Percentiles rank a stretch among this genome's conserved stretches.
phyloP scores from a whole-genome alignment of 352 stramenopile species.

The Globisporangium ultimum region DNA sequence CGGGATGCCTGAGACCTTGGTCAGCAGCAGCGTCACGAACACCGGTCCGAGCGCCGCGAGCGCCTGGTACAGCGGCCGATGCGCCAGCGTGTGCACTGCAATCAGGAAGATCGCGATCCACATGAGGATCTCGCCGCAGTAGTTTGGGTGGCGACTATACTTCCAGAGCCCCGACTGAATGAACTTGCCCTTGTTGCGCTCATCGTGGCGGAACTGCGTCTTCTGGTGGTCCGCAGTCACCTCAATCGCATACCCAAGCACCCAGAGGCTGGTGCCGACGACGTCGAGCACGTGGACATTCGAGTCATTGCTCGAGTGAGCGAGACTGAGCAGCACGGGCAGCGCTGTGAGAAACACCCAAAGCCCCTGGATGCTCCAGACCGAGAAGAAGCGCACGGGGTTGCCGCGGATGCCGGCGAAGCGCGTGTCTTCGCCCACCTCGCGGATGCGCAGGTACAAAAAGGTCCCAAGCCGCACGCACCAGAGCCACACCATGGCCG shows the following conservation, averaged over 20 bases:
- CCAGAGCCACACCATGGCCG: conserved; percentile 73
- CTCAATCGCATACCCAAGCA: conserved; percentile 46
- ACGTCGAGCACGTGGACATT: conserved; percentile 38
- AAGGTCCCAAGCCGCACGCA: conserved; percentile 73
- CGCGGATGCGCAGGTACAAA: conserved; percentile 70
- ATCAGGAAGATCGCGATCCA: conserved; percentile 74
- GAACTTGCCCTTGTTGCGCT: conserved; percentile 55
- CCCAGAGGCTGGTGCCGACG: conserved; percentile 36
- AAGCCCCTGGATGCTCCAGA: conserved; percentile 82
- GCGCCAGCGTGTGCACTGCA: conserved; percentile 37
- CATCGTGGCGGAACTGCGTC: conserved; percentile 40
- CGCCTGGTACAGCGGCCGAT: conserved; percentile 21
- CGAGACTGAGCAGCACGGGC: conserved; percentile 54
- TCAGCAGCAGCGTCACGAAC: conserved; percentile 74
- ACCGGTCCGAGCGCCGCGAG: conserved; percentile 51
- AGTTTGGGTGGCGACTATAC: conserved; percentile 92
- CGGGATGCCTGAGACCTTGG: conserved; percentile 69
- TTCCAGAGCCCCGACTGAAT: conserved; percentile 76
- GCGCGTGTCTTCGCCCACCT: conserved; percentile 64
- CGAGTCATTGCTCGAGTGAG: conserved; percentile 22
- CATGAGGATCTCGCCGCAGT: conserved; percentile 90
- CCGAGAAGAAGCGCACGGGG: conserved; percentile 62
- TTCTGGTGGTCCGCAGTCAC: conserved; percentile 61
- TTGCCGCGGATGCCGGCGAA: conserved; percentile 68
- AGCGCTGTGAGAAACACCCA: conserved; percentile 80